phyloP scores from a whole-genome alignment of 2,329 filamentous ascomycete genomes.

The Epicoccum sorghinum region DNA sequence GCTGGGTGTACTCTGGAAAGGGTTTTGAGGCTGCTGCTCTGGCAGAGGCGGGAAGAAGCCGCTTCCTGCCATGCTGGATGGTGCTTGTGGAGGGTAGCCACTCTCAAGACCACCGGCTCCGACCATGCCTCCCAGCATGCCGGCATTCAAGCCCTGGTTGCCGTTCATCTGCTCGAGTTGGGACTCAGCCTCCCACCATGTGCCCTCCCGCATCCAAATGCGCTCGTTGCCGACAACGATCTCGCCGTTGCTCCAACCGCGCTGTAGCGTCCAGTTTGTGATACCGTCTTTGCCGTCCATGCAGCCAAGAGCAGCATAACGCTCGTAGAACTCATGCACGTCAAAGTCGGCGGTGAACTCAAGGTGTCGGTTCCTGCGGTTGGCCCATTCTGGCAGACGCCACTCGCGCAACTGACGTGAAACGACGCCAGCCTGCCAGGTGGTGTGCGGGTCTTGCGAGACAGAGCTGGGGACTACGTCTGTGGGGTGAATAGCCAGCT shows the following conservation, averaged over 20 bases:
- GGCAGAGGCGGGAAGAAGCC: slow-evolving; percentile 71
- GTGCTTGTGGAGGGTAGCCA: slow-evolving; percentile 69
- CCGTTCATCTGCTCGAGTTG: slow-evolving; percentile 89
- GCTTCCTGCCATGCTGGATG: slow-evolving; percentile 55
- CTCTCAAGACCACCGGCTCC: slow-evolving; percentile 69
- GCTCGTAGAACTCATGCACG: slow-evolving; percentile 83
- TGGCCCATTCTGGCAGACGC: slow-evolving; percentile 96
- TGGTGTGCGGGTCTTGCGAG: slow-evolving; percentile 74
- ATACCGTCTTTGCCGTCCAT: slow-evolving; percentile 90
- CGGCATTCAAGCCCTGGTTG: slow-evolving; percentile 25
- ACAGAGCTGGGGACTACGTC: slow-evolving; percentile 81
- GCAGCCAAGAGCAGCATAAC: slow-evolving; percentile 84
- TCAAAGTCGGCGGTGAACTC: slow-evolving; percentile 99
- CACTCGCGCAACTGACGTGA: slow-evolving; percentile 92
- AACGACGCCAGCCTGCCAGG: slow-evolving; percentile 92
- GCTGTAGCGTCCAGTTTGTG: slow-evolving; percentile 90
- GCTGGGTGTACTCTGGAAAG: slow-evolving; percentile 61
- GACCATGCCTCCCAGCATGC: slow-evolving; percentile 58
- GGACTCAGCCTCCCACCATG: slow-evolving; percentile 97
- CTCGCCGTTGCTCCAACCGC: slow-evolving; percentile 98
- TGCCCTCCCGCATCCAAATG: slow-evolving; percentile 91
- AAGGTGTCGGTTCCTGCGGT: slow-evolving; percentile 84
- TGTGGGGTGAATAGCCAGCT: slow-evolving; percentile 87
- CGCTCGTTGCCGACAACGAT: slow-evolving; percentile 89
- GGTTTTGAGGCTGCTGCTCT: slow-evolving; percentile 70